Percentiles rank a stretch among this genome's conserved stretches.
phyloP scores from a whole-genome alignment of 257 asterid genomes.

The Plantago elongata region DNA sequence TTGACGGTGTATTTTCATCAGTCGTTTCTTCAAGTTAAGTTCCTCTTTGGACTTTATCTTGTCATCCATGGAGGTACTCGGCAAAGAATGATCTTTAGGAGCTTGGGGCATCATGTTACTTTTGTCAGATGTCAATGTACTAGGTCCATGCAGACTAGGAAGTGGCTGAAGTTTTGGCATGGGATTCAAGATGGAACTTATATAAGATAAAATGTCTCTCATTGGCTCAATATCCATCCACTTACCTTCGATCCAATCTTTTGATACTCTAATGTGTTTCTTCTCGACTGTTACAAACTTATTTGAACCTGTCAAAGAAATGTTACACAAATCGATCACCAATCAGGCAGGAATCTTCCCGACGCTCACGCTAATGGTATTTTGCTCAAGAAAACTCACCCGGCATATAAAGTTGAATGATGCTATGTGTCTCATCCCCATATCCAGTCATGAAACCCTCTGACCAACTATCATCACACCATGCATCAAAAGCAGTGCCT shows the following conservation, averaged over 20 bases:
- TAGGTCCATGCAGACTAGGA: conserved; percentile 7
- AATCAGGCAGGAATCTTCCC: not conserved
- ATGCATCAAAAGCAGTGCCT: conserved; percentile 42
- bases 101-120: conserved; percentile 5
- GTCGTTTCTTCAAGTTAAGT: conserved; percentile 13
- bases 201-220: conserved; percentile 34
- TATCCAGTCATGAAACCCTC: conserved; percentile 35
- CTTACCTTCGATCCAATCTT: conserved; percentile 47
- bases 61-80: conserved; percentile 1
- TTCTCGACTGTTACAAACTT: conserved; percentile 27
- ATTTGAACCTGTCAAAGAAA: conserved; percentile 36
- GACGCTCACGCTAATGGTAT: no score
- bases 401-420: conserved; percentile 29
- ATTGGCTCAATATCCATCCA: conserved; percentile 42
- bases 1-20: not conserved
- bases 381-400: conserved; percentile 16
- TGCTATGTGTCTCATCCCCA: conserved; percentile 6
- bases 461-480: conserved; percentile 41
- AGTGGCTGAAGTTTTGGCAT: conserved; percentile 11
- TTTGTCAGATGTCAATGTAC: conserved; percentile 3
- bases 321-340: not conserved
- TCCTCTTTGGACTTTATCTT: not conserved
- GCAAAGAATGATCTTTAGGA: not conserved
- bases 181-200: conserved; percentile 21
- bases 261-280: conserved; percentile 41